A percentile compares a stretch with the other conserved stretches of the same genome.
phyloP scores from a whole-genome alignment of 148 eudicot species.

The Rhododendron mucronatum region DNA sequence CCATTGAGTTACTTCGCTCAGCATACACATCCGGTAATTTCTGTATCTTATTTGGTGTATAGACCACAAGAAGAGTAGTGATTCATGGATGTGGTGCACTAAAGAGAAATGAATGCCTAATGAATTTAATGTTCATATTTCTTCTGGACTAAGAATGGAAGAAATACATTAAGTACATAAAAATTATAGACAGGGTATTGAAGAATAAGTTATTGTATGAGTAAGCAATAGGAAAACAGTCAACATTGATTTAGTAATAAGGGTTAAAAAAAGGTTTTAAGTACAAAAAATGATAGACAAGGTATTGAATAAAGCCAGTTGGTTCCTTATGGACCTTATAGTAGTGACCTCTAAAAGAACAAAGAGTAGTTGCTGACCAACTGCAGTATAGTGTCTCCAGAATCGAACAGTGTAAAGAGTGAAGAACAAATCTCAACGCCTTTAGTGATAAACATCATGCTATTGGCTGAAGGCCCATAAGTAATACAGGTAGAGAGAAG shows the following conservation, averaged over 20 bases:
- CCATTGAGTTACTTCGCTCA: constrained; percentile 53
- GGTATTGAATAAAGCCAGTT: background rate
- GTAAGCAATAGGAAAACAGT: background rate
- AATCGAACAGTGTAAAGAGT: background rate
- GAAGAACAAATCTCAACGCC: background rate
- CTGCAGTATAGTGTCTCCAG: background rate
- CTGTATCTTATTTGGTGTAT: background rate
- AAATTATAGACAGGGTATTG: background rate
- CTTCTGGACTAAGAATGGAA: background rate
- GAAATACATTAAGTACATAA: background rate
- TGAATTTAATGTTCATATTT: too few species aligned
- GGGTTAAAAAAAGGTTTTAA: background rate
- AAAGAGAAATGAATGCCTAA: background rate
- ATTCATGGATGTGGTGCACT: background rate
- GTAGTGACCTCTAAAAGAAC: background rate
- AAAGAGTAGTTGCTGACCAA: background rate
- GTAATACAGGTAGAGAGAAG: background rate
- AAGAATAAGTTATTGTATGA: background rate
- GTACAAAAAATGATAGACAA: background rate
- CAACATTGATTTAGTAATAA: background rate
- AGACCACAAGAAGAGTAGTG: background rate
- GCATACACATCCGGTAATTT: constrained; percentile 55
- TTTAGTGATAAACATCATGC: background rate
- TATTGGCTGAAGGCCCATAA: background rate
- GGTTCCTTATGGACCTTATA: background rate